Base-by-base conservation (phyloP, 2,329 filamentous ascomycete genomes). In the Dryadomyces quercivorus region DNA sequence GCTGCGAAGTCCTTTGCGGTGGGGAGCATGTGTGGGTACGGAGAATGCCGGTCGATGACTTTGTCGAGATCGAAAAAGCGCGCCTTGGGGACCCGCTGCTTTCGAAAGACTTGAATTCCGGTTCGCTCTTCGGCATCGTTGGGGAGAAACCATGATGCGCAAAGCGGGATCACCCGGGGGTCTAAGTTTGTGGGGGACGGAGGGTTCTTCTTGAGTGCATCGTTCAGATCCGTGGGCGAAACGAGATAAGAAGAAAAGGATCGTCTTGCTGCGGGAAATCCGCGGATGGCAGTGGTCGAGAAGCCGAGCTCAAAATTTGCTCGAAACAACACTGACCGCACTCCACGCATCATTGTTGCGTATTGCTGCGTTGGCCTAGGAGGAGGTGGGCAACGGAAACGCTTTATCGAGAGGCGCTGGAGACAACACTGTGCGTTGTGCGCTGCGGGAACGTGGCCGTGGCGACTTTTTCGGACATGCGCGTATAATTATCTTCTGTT, bases 21-120 rank as follows among this genome's bases (percentile, higher is more conserved):
- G 2, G 93, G 93, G 2, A 98, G 81, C 93, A 98, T 98, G 68
- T 98, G 93, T 8, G 93, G 92, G 67, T 95, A 97, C 1, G 88
- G 86, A 54, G 86, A 95, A 62, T 82, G 81, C 60, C 84, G 83
- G 70, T 98, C 91, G 64, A 93, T 89, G 66, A 95, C 80, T 63
- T 83, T 88, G 70, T 98, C 93, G 53, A 98, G 78, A 69, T 98
- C 91, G 69, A 98, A 98, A 79, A 97, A 98, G 36, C 90, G 86
- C 1, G 93, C 86, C 64, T 85, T 84, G 21, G 91, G 92, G 59
- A 98, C 93, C 63, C 89, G 88, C 65, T 84, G 81, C 66, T 88
- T 80, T 61, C 83, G 80, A 74, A 92, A 98, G 46, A 85, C 82
- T 59, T 93, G 77, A 61, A 86, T 81, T 53, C 93, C 93, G 51